Conservation (phyloP, 208 protist genomes). For the Trypanosoma avium region DNA sequence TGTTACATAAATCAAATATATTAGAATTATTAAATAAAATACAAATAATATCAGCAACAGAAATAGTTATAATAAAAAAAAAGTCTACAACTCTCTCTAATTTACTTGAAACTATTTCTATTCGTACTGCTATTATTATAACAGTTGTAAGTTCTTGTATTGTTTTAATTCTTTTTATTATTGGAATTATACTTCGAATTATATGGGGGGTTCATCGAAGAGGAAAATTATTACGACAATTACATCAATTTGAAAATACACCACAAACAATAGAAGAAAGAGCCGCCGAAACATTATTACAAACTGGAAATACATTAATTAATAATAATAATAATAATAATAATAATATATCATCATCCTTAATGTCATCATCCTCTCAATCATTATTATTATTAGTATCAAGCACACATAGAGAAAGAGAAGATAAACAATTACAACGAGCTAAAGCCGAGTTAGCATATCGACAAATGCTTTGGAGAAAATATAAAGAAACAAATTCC, state of each 20-base stretch:
- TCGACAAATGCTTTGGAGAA: slow-evolving; percentile 8
- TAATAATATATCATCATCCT: too few relatives aligned
- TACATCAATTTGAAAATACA: slow-evolving; percentile 10
- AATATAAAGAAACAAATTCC: slow-evolving; percentile 10
- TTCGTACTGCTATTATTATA: slow-evolving; percentile 4
- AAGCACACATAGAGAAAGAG: neutral
- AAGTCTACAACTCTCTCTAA: too few relatives aligned
- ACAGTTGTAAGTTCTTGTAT: neutral
- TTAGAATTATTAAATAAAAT: too few relatives aligned
- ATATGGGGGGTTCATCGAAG: neutral
- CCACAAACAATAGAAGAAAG: slow-evolving; percentile 19
- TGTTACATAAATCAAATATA: neutral
- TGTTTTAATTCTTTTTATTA: slow-evolving; percentile 3
- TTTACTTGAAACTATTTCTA: neutral
- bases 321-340: neutral
- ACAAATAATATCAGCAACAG: too few relatives aligned
- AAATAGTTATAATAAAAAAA: too few relatives aligned
- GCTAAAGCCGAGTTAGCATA: slow-evolving; percentile 25
- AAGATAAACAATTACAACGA: neutral
- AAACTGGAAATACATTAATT: neutral
- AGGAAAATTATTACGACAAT: slow-evolving; percentile 15
- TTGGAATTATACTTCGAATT: slow-evolving; percentile 1
- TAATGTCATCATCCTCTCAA: neutral
- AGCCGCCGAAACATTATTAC: slow-evolving; percentile 11
- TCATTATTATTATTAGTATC: neutral